These are phyloP conservation scores for Pythium sp. DNA, from an alignment of 352 stramenopile species.

Conservation along the genomic window DNA sequence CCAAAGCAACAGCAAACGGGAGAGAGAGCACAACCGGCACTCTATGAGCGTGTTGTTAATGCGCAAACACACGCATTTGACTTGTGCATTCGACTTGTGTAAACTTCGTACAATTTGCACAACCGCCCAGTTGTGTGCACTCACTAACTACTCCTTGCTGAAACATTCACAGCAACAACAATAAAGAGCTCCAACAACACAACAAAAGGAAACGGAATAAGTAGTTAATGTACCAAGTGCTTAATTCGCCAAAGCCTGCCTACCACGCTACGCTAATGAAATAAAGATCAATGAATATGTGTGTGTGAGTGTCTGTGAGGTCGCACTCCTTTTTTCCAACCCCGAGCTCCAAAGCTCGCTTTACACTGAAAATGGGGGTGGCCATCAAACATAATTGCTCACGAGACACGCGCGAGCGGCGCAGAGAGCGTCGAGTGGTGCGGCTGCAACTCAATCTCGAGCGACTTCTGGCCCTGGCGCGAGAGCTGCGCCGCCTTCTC, in stretches of 20 bases:
- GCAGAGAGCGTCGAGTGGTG: conserved; percentile 22
- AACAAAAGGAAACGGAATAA: conserved; percentile 1
- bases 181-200: background rate
- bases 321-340: background rate
- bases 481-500: conserved; percentile 40
- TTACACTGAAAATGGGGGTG: background rate
- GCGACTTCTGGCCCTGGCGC: conserved; percentile 18
- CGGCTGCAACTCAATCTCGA: conserved; percentile 37
- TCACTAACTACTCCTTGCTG: background rate
- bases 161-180: background rate
- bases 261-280: conserved; percentile 13
- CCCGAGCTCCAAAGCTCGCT: background rate
- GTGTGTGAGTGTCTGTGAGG: too few relatives aligned
- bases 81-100: too few relatives aligned
- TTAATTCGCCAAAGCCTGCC: conserved; percentile 4
- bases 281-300: background rate
- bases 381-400: background rate
- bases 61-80: too few relatives aligned
- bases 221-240: conserved; percentile 10
- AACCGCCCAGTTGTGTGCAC: too few relatives aligned
- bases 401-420: conserved; percentile 17
- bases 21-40: too few relatives aligned
- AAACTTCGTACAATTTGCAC: too few relatives aligned
- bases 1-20: too few relatives aligned
- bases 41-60: too few relatives aligned